phyloP scores from a whole-genome alignment of 768 basidiomycete species.

The Collybia nuda region DNA sequence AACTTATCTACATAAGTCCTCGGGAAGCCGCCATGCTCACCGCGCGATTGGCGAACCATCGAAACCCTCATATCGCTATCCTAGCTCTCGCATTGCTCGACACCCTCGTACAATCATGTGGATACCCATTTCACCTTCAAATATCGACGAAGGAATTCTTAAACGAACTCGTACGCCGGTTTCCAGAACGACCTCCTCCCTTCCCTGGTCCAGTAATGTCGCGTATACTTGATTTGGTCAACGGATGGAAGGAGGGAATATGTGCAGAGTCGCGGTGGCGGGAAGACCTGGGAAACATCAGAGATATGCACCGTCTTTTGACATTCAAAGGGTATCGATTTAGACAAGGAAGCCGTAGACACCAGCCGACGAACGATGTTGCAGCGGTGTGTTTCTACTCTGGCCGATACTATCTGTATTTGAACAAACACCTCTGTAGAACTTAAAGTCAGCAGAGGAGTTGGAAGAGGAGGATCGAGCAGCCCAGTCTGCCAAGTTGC shows the following conservation, averaged over 20 bases:
- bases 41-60: constrained; percentile 84
- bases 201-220: constrained; percentile 96
- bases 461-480: constrained; percentile 93
- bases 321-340: constrained; percentile 92
- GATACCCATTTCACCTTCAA: constrained; percentile 97
- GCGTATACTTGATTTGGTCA: constrained; percentile 88
- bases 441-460: constrained; percentile 93
- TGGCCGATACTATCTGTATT: neutral
- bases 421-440: constrained; percentile 40
- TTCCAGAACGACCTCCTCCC: constrained; percentile 95
- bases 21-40: constrained; percentile 89
- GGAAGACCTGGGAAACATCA: constrained; percentile 93
- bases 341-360: constrained; percentile 45
- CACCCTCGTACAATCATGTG: constrained; percentile 92
- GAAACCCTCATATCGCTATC: constrained; percentile 89
- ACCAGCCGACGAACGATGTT: constrained; percentile 30
- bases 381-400: constrained; percentile 38
- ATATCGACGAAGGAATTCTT: constrained; percentile 97
- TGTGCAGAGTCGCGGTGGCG: constrained; percentile 89
- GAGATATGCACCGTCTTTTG: constrained; percentile 95
- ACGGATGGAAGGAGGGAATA: constrained; percentile 93
- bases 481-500: constrained; percentile 96
- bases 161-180: constrained; percentile 96
- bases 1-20: constrained; percentile 48
- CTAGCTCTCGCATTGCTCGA: constrained; percentile 86